Evolutionary conservation across 768 basidiomycete genomes (phyloP).

Genomic region (Boletus tomentosulus): DNA sequence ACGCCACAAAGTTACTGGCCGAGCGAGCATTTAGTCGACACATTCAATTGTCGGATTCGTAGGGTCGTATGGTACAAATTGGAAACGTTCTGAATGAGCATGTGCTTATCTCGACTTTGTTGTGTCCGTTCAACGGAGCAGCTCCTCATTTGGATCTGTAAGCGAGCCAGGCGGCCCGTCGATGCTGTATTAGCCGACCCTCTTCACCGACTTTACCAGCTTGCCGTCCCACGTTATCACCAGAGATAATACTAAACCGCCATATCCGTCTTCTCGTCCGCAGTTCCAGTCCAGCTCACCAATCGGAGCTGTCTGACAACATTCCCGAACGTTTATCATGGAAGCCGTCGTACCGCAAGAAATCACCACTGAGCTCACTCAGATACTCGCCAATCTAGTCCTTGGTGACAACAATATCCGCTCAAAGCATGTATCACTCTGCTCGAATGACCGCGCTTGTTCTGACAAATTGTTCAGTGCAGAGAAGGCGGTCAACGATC

Average conservation of each 20-base stretch:
- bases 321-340: slow-evolving; percentile 11
- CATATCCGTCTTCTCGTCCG: no score
- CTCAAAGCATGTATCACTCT: slow-evolving; percentile 52
- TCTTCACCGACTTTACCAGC: background rate
- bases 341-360: slow-evolving; percentile 47
- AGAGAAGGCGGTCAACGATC: slow-evolving; percentile 78
- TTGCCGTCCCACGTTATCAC: background rate
- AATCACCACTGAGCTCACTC: slow-evolving; percentile 72
- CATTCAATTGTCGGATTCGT: no score
- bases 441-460: background rate
- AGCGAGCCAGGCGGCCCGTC: background rate
- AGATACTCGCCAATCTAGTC: slow-evolving; percentile 81
- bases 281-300: no score
- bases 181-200: background rate
- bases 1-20: no score
- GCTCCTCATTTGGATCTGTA: background rate
- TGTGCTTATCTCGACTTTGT: no score
- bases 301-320: background rate
- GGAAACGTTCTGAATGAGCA: no score
- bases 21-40: no score
- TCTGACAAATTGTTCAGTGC: slow-evolving; percentile 43
- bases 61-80: no score
- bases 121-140: no score
- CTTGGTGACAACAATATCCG: slow-evolving; percentile 82
- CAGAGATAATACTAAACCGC: no score